Conservation (phyloP, 2,329 filamentous ascomycete species). For the Thelonectria olida region DNA sequence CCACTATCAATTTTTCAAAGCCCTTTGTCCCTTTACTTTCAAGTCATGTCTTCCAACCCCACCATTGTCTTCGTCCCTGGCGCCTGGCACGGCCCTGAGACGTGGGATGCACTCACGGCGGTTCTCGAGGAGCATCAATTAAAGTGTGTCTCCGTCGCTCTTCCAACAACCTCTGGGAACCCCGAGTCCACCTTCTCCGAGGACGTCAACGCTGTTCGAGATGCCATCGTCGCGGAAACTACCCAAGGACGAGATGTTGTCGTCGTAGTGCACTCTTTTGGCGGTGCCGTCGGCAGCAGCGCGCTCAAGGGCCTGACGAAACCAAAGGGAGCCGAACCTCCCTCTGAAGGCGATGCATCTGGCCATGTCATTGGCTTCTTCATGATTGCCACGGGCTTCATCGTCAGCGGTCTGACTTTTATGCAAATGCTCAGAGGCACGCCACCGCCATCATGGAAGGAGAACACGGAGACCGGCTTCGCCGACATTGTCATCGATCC, state of each 20-base stretch:
- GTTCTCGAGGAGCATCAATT: constrained; percentile 45
- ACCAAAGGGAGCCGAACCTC: constrained; percentile 11
- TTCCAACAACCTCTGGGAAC: constrained; percentile 50
- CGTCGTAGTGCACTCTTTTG: constrained; percentile 59
- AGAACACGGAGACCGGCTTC: constrained; percentile 51
- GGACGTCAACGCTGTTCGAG: constrained; percentile 51
- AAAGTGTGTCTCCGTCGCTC: constrained; percentile 46
- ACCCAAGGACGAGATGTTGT: constrained; percentile 52
- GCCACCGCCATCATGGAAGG: constrained; percentile 53
- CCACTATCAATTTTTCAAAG: neutral
- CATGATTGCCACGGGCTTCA: constrained; percentile 56
- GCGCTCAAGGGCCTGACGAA: constrained; percentile 54
- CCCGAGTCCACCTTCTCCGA: constrained; percentile 50
- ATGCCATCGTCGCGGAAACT: constrained; percentile 48
- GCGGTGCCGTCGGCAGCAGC: constrained; percentile 56
- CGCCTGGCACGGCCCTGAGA: constrained; percentile 55
- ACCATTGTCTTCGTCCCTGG: constrained; percentile 57
- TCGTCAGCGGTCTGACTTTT: constrained; percentile 48
- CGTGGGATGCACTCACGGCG: constrained; percentile 47
- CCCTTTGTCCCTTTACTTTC: neutral
- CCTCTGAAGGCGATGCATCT: neutral
- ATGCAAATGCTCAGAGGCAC: constrained; percentile 52
- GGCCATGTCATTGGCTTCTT: constrained; percentile 55
- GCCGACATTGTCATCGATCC: constrained; percentile 50
- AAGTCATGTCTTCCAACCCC: constrained; percentile 36